Evolutionary conservation across 2,329 filamentous ascomycete genomes (phyloP).

Genomic region (Didymella arachidicola): DNA sequence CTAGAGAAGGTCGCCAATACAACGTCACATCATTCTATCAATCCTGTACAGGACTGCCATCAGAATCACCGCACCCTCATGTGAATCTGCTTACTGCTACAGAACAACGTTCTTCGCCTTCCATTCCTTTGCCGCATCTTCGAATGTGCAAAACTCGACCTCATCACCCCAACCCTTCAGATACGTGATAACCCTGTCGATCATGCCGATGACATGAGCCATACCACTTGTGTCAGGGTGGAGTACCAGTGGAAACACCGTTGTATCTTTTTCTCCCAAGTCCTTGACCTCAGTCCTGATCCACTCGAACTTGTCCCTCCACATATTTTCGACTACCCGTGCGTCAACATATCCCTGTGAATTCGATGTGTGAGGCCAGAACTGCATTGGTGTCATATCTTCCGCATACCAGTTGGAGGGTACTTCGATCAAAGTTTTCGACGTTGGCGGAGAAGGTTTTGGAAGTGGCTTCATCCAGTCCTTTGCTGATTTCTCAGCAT

Average conservation of each 20-base stretch:
- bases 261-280: conserved; percentile 43
- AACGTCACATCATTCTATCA: not conserved
- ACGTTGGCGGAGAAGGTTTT: conserved; percentile 30
- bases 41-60: not conserved
- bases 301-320: conserved; percentile 67
- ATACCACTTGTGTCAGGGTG: conserved; percentile 68
- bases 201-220: conserved; percentile 67
- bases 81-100: not conserved
- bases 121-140: conserved; percentile 55
- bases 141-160: conserved; percentile 58
- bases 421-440: conserved; percentile 55
- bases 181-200: conserved; percentile 62
- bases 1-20: not conserved
- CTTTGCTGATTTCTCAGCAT: conserved; percentile 44
- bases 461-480: conserved; percentile 58
- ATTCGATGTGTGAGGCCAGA: conserved; percentile 58
- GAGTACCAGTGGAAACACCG: conserved; percentile 62
- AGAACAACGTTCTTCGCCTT: conserved; percentile 29
- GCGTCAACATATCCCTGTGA: conserved; percentile 66
- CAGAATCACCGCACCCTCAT: not conserved
- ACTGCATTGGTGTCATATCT: conserved; percentile 61
- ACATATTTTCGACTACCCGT: conserved; percentile 65
- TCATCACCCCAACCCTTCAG: conserved; percentile 56
- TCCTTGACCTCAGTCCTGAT: conserved; percentile 53
- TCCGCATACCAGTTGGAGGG: conserved; percentile 62